Evolutionary conservation across 768 basidiomycete species (phyloP), one percentile per base, ranked within the genome.

Genomic region (Boletus fagicola): DNA sequence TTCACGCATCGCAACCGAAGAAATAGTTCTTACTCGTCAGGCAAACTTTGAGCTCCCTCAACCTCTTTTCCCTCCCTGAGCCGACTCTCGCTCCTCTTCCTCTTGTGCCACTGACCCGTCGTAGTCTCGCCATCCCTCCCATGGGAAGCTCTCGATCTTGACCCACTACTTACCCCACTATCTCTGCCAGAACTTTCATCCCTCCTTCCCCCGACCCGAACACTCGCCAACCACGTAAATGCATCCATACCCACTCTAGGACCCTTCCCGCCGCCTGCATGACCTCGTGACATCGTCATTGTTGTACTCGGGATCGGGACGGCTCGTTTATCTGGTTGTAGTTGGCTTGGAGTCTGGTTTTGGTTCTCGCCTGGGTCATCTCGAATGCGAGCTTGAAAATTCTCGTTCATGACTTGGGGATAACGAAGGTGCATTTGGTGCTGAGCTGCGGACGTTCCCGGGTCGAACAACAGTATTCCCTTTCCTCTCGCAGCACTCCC

Each of bases 141-240:
- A 22, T 68, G 68, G 40, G 70, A 68, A 33, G 67, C 60, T 58
- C 80, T 71, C 40, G 83, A 80, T 62, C 72, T 72, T 36, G 80
- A 83, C 4, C 49, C 67, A 33, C 68, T 70, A 20, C 77, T 78
- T 42, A 80, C 73, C 6, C 76, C 78, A 57, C 83, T 84, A 13
- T 78, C 78, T 4, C 76, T 76, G 16, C 84, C 80, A 5, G 81
- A 80, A 58, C 83, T 87, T 49, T 81, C 82, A 9, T 83, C 82
- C 51, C 82, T 70, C 61, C 69, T 70, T 40, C 76, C 76, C 9
- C 82, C 80, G n/a, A 88, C 84, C 59, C 84, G 87, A 49, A 92
- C 85, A 60, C 79, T 88, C 15, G 85, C 80, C 51, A 92, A 66
- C 91, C 92, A 93, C 3, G 82, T 78, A 40, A 88, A 74, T 6